A percentile compares a stretch with the other conserved stretches of the same genome.
These are phyloP conservation scores for Aureobasidium mangrovei DNA, from an alignment of 2,329 filamentous ascomycete genomes.

Conservation along the genomic window DNA sequence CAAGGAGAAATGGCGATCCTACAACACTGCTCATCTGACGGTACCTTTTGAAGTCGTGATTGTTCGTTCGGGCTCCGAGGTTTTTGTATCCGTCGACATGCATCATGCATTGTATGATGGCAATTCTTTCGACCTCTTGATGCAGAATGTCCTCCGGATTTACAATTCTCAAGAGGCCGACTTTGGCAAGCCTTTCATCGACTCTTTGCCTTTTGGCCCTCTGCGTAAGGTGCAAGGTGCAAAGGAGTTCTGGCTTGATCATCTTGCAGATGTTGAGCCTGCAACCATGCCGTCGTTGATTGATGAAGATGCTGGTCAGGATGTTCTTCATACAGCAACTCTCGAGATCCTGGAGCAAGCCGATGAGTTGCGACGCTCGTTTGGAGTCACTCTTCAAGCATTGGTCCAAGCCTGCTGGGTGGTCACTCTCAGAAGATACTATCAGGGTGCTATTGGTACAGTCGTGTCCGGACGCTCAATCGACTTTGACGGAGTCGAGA, in stretches of 20 bases:
- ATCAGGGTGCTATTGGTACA: constrained; percentile 54
- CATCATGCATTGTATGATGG: constrained; percentile 89
- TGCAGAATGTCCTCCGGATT: constrained; percentile 47
- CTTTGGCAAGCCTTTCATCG: constrained; percentile 51
- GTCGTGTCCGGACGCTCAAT: constrained; percentile 72
- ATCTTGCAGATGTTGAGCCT: constrained; percentile 37
- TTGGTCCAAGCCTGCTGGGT: constrained; percentile 69
- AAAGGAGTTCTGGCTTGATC: constrained; percentile 58
- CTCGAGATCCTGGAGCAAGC: constrained; percentile 40
- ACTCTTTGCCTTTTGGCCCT: constrained; percentile 62
- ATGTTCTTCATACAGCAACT: constrained; percentile 22
- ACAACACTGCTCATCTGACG: constrained; percentile 42
- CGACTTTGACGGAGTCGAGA: constrained; percentile 55
- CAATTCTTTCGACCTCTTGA: constrained; percentile 61
- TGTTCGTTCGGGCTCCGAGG: constrained; percentile 25
- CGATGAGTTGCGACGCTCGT: constrained; percentile 41
- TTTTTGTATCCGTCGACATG: constrained; percentile 54
- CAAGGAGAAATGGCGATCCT: constrained; percentile 45
- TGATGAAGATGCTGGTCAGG: constrained; percentile 18
- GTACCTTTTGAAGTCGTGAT: constrained; percentile 47
- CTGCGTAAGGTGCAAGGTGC: constrained; percentile 43
- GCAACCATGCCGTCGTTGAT: constrained; percentile 24
- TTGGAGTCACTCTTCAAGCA: constrained; percentile 71
- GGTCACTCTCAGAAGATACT: constrained; percentile 38
- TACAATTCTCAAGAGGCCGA: constrained; percentile 36